A percentile compares a stretch with the other conserved stretches of the same genome.
Evolutionary conservation across 192 early-diverging fungal species (phyloP).

Genomic region (Spinellus fusiger): DNA sequence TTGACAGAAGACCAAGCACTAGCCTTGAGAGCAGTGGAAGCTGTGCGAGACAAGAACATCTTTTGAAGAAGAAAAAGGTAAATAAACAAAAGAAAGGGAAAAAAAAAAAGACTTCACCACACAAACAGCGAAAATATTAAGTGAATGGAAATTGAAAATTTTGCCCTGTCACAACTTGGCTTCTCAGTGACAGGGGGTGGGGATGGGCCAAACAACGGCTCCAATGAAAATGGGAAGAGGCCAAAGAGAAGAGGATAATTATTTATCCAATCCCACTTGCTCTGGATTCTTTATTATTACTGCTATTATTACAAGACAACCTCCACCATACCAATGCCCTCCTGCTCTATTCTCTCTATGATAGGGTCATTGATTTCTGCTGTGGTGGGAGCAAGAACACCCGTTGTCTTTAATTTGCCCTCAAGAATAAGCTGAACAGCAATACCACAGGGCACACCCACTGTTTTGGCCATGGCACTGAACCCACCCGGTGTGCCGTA

Average conservation of each 20-base stretch:
- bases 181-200: too few species aligned
- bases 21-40: slow-evolving; percentile 22
- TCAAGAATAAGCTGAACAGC: slow-evolving; percentile 88
- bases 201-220: too few species aligned
- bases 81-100: slow-evolving; percentile 15
- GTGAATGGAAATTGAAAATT: neutral
- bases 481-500: slow-evolving; percentile 86
- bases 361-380: slow-evolving; percentile 86
- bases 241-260: too few species aligned
- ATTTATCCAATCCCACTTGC: too few species aligned
- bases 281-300: too few species aligned
- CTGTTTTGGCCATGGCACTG: slow-evolving; percentile 96
- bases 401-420: slow-evolving; percentile 67
- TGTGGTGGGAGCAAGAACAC: slow-evolving; percentile 90
- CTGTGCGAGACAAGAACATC: slow-evolving; percentile 36
- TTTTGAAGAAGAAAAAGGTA: slow-evolving; percentile 8
- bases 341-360: slow-evolving; percentile 79
- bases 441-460: slow-evolving; percentile 96
- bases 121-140: neutral
- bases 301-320: slow-evolving; percentile 49
- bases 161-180: neutral
- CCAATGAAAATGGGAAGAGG: too few species aligned
- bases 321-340: slow-evolving; percentile 87
- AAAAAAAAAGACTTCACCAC: too few species aligned
- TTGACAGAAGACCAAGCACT: slow-evolving; percentile 24